Evolutionary conservation across 2,329 filamentous ascomycete genomes (phyloP), one percentile per base, ranked within the genome.

Genomic region (Arthrobotrys iridis): DNA sequence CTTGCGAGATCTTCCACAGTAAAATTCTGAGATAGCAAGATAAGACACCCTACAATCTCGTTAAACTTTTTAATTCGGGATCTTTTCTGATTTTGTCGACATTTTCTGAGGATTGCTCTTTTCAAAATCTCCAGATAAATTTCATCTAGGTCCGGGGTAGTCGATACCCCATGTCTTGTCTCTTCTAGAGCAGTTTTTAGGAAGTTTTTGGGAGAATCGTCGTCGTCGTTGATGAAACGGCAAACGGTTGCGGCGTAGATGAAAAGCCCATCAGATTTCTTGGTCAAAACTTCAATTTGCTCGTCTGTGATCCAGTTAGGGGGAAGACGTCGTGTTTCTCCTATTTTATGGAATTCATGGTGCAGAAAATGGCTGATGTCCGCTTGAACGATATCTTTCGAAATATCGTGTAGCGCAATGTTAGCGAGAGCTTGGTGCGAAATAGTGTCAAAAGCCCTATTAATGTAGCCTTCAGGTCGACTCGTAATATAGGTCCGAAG

Each of bases 281-380:
- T 22, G 24, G 77, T 76, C 11, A 81, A 68, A 20, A n/a, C 13
- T 8, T 76, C 7, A 40, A 79, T 71, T 22, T 59, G 52, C 7
- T 76, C 35, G 18, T 78, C 20, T 30, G 60, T 70, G 20, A 64
- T 76, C 76, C 76, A 78, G 33, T 68, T 30, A 5, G 28, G 22
- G 18, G 55, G 35, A 8, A 41, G 33, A 24, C 33, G 1, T 26
- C 20, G n/a, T 41, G 30, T 15, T 28, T 41, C 20, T 4, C 30
- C 13, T 18, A 43, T 43, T 40, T 13, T 41, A 18, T 30, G n/a
- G 6, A 78, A 65, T 41, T 77, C 58, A 33, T 73, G 64, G 28
- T 74, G 58, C 20, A 79, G 66, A 64, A 78, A 79, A 6, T 66
- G n/a, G 6, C 30, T 63, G 22, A 82, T 80, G 37, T 82, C 80